Percentiles rank a stretch among this genome's conserved stretches.
Conservation (phyloP, 352 stramenopile species). For the Phytophthora constricta region DNA sequence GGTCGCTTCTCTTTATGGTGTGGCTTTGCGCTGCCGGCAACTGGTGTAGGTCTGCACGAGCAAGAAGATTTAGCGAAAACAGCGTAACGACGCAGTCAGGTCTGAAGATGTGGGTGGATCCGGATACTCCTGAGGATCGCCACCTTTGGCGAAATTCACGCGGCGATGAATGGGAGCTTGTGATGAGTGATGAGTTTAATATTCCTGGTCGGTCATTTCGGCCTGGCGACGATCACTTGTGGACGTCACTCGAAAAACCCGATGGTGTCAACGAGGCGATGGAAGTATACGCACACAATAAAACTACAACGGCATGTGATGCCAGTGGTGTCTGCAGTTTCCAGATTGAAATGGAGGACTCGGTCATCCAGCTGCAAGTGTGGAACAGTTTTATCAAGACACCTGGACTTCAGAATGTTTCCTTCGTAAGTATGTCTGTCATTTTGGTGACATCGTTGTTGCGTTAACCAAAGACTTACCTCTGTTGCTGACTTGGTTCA, state of each 20-base stretch:
- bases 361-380: conserved; percentile 34
- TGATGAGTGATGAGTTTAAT: conserved; percentile 97
- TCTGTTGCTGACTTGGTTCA: not conserved
- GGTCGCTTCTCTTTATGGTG: conserved; percentile 4
- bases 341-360: conserved; percentile 49
- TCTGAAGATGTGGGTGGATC: conserved; percentile 58
- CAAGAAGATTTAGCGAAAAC: conserved; percentile 24
- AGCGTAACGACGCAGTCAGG: conserved; percentile 41
- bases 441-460: conserved; percentile 48
- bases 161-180: conserved; percentile 73
- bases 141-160: conserved; percentile 48
- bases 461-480: not conserved
- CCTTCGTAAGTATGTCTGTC: conserved; percentile 38
- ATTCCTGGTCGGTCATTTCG: conserved; percentile 78
- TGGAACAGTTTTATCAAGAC: conserved; percentile 54
- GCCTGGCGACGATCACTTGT: conserved; percentile 90
- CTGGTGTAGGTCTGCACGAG: not conserved
- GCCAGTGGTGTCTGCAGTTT: conserved; percentile 37
- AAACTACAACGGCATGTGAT: conserved; percentile 57
- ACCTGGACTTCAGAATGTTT: conserved; percentile 45
- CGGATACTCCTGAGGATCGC: conserved; percentile 38
- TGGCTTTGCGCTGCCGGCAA: not conserved
- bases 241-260: conserved; percentile 94
- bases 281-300: conserved; percentile 92
- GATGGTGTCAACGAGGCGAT: conserved; percentile 91